phyloP scores from a whole-genome alignment of 352 stramenopile genomes.

The Globisporangium spiculum region DNA sequence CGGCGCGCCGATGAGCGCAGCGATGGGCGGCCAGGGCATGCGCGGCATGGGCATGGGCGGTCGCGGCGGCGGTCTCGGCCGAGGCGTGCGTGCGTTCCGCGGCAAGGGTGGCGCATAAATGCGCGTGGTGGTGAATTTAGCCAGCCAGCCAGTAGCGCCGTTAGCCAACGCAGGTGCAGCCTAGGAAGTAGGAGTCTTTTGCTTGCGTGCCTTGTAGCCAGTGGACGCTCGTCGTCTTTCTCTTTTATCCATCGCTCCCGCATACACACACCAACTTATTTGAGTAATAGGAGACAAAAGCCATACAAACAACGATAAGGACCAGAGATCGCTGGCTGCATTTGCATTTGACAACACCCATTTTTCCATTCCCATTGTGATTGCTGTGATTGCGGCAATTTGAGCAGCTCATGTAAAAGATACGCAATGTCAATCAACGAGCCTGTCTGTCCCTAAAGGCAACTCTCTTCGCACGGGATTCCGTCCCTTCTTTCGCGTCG shows the following conservation, averaged over 20 bases:
- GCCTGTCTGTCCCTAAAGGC: not conserved
- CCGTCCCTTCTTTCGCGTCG: not conserved
- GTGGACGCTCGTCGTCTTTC: slow-evolving; percentile 1
- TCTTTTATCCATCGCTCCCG: not conserved
- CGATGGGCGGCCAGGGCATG: slow-evolving; percentile 92
- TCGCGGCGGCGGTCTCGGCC: slow-evolving; percentile 64
- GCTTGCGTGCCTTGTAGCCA: slow-evolving; percentile 1
- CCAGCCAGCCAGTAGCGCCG: slow-evolving; percentile 1
- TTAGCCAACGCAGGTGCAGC: not conserved
- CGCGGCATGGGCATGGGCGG: slow-evolving; percentile 84
- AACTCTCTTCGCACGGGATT: not conserved
- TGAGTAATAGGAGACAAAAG: slow-evolving; percentile 11
- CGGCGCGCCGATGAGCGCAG: slow-evolving; percentile 81
- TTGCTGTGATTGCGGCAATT: not conserved
- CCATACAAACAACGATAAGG: not conserved
- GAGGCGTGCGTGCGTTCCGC: slow-evolving; percentile 75
- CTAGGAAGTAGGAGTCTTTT: not conserved
- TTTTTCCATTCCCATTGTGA: not conserved
- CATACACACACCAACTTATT: slow-evolving; percentile 10
- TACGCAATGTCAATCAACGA: not conserved
- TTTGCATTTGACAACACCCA: not conserved
- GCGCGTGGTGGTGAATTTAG: not conserved
- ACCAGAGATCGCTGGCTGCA: not conserved
- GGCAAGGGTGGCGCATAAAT: slow-evolving; percentile 76
- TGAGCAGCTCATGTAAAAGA: not conserved